Evolutionary conservation across 1,284 basidiomycete species (phyloP).

Genomic region (Leucoagaricus sp.): DNA sequence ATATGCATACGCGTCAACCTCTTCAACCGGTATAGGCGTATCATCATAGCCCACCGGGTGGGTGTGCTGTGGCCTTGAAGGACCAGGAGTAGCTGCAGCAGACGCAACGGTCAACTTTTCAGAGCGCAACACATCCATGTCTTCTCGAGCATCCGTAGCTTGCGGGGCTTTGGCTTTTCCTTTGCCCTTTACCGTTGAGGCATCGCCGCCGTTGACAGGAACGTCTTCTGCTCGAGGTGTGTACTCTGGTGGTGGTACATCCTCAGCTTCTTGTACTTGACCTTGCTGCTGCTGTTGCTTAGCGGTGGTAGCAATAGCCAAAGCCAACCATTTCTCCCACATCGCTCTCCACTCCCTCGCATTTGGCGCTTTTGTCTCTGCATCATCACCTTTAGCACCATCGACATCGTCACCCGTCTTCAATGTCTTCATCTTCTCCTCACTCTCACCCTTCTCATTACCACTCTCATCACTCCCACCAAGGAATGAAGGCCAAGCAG

Average conservation of each 20-base stretch:
- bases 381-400: conserved; percentile 34
- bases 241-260: conserved; percentile 68
- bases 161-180: conserved; percentile 15
- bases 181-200: conserved; percentile 6
- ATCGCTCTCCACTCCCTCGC: conserved; percentile 57
- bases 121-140: conserved; percentile 15
- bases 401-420: conserved; percentile 30
- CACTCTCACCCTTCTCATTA: conserved; percentile 29
- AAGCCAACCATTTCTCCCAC: conserved; percentile 75
- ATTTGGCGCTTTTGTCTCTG: conserved; percentile 37
- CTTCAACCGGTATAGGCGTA: conserved; percentile 55
- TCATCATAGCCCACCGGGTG: conserved; percentile 52
- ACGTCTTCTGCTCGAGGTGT: conserved; percentile 52
- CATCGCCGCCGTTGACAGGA: conserved; percentile 16
- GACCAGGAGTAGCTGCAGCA: conserved; percentile 14
- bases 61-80: conserved; percentile 21
- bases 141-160: conserved; percentile 8
- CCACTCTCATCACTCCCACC: conserved; percentile 35
- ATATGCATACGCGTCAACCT: conserved; percentile 68
- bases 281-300: conserved; percentile 38
- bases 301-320: conserved; percentile 47
- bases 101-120: conserved; percentile 18
- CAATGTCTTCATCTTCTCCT: conserved; percentile 20
- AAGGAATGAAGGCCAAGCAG: conserved; percentile 64
- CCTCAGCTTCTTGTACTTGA: conserved; percentile 30